These are phyloP conservation scores for Telfairia occidentalis DNA, from an alignment of 331 rosid species.

Conservation along the genomic window DNA sequence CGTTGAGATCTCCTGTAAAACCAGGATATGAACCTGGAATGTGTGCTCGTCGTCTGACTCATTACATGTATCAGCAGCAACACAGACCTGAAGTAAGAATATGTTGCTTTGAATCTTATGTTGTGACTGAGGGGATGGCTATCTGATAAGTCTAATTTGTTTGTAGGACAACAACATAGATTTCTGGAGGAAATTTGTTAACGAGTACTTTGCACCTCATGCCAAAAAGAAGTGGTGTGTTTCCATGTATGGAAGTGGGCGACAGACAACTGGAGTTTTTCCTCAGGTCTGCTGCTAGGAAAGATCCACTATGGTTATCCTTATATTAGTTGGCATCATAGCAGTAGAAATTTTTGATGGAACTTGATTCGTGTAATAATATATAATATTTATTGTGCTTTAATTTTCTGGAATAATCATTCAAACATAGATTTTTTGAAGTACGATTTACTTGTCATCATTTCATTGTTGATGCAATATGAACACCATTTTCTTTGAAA, in stretches of 20 bases:
- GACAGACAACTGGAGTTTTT: constrained; percentile 86
- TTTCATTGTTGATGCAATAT: neutral
- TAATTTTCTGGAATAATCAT: neutral
- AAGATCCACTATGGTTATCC: neutral
- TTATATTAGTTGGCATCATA: constrained; percentile 18
- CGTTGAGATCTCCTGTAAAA: constrained; percentile 65
- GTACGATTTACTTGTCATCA: neutral
- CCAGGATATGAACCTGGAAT: constrained; percentile 89
- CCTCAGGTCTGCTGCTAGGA: constrained; percentile 65
- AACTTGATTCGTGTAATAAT: neutral
- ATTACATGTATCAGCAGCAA: constrained; percentile 85
- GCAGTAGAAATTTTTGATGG: neutral
- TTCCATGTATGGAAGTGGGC: constrained; percentile 89
- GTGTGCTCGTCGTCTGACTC: constrained; percentile 84
- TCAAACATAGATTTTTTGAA: neutral
- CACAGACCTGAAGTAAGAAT: constrained; percentile 75
- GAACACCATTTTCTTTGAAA: neutral
- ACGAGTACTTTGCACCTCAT: constrained; percentile 79
- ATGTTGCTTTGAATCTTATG: constrained; percentile 1
- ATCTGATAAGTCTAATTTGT: constrained; percentile 18
- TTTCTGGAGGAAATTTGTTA: constrained; percentile 94
- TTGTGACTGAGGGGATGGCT: neutral
- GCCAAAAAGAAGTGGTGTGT: constrained; percentile 98
- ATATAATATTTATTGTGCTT: neutral
- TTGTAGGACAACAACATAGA: constrained; percentile 82